A percentile compares a stretch with the other conserved stretches of the same genome.
phyloP scores from a whole-genome alignment of 2,329 filamentous ascomycete species.

The Torrubiella hemipterigena region DNA sequence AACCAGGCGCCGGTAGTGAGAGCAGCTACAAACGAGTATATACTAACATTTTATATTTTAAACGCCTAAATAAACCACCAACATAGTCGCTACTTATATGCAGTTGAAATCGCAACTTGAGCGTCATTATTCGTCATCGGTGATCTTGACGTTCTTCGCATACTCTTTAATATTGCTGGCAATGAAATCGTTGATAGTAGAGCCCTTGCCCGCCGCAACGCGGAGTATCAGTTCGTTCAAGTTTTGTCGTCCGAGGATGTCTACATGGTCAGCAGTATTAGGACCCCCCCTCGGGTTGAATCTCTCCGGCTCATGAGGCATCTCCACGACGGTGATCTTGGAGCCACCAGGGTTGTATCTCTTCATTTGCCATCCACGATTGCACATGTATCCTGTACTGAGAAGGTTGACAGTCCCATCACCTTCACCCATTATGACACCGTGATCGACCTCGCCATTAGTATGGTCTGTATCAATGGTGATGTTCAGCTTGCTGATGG shows the following conservation, averaged over 20 bases:
- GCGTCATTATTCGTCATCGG: slow-evolving; percentile 44
- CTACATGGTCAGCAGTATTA: slow-evolving; percentile 80
- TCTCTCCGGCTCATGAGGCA: slow-evolving; percentile 89
- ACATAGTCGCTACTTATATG: too few species aligned
- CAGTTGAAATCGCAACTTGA: too few species aligned
- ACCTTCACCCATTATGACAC: slow-evolving; percentile 90
- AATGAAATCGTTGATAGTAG: slow-evolving; percentile 65
- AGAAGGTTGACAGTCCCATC: slow-evolving; percentile 94
- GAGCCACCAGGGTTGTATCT: slow-evolving; percentile 82
- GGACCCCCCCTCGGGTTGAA: slow-evolving; percentile 71
- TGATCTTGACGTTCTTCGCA: slow-evolving; percentile 71
- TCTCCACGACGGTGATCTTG: slow-evolving; percentile 79
- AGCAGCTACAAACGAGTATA: too few species aligned
- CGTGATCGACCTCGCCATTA: slow-evolving; percentile 59
- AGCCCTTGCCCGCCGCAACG: slow-evolving; percentile 75
- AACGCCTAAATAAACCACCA: too few species aligned
- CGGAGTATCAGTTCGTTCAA: slow-evolving; percentile 84
- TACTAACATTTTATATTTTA: too few species aligned
- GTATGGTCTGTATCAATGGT: slow-evolving; percentile 58
- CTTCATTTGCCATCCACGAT: slow-evolving; percentile 85
- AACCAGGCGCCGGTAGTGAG: too few species aligned
- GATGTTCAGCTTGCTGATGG: slow-evolving; percentile 57
- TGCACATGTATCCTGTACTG: slow-evolving; percentile 92
- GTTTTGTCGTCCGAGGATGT: slow-evolving; percentile 80
- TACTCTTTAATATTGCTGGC: slow-evolving; percentile 76